Evolutionary conservation across 2,329 filamentous ascomycete genomes (phyloP).

Genomic region (Ophiocordyceps robertsii): DNA sequence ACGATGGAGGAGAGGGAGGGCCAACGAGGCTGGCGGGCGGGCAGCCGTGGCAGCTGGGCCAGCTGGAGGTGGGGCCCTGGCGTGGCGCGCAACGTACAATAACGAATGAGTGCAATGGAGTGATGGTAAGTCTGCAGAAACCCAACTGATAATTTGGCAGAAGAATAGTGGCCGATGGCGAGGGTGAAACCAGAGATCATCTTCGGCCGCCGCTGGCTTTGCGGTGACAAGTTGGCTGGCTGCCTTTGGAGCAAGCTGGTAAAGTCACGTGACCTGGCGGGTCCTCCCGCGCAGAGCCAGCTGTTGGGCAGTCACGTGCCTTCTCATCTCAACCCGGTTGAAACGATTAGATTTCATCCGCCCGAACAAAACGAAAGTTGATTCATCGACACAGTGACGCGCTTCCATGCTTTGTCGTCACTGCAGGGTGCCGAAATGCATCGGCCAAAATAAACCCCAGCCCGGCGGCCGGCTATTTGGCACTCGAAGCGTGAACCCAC

Average conservation of each 20-base stretch:
- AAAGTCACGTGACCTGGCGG: neutral
- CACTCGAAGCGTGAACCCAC: too few species aligned
- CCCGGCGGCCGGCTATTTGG: too few species aligned
- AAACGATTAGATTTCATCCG: too few species aligned
- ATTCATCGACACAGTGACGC: too few species aligned
- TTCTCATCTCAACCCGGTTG: neutral
- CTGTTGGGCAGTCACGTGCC: neutral
- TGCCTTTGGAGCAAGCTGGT: neutral
- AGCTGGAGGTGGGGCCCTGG: neutral
- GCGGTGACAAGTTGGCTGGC: constrained; percentile 10
- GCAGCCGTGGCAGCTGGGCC: neutral
- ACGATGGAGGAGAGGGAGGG: neutral
- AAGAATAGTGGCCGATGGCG: constrained; percentile 23
- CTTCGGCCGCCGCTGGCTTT: constrained; percentile 4
- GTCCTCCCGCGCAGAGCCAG: neutral
- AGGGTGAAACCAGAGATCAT: constrained; percentile 8
- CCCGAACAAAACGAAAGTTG: too few species aligned
- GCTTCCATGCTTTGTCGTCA: too few species aligned
- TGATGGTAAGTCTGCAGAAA: constrained; percentile 20
- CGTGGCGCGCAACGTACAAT: constrained; percentile 12
- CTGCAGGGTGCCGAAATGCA: too few species aligned
- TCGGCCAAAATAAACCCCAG: too few species aligned
- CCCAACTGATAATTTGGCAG: constrained; percentile 25
- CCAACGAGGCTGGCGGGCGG: neutral
- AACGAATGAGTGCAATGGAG: constrained; percentile 19